Evolutionary conservation across 73 alveolate species (phyloP).

Genomic region (Tetrahymena borealis): DNA sequence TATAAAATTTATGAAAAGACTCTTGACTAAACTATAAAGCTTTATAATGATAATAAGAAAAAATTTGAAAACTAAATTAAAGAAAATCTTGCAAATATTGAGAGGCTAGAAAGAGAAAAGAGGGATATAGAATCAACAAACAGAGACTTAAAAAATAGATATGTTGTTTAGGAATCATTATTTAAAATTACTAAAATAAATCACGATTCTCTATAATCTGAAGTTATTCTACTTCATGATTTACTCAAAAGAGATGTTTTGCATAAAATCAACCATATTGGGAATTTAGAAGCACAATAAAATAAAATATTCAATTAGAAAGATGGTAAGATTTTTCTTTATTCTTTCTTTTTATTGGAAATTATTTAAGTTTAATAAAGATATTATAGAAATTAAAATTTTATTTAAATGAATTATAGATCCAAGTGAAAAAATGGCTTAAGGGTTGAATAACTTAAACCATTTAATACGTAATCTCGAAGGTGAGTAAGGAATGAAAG

Average conservation of each 20-base stretch:
- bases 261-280: not conserved
- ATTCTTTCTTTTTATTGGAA: too few species aligned
- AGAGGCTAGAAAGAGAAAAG: not conserved
- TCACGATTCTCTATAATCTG: not conserved
- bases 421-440: conserved; percentile 1
- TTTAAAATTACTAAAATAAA: not conserved
- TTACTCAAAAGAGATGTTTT: not conserved
- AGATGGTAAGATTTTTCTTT: not conserved
- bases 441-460: not conserved
- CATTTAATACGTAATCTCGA: not conserved
- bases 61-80: not conserved
- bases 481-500: not conserved
- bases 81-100: not conserved
- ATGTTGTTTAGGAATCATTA: not conserved
- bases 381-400: too few species aligned
- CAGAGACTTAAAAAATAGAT: not conserved
- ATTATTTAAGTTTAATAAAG: too few species aligned
- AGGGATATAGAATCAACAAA: not conserved
- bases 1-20: not conserved
- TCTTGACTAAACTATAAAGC: not conserved
- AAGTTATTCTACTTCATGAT: not conserved
- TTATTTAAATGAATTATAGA: not conserved
- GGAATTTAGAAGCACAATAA: not conserved
- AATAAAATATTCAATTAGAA: not conserved
- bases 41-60: not conserved